Base-by-base conservation (phyloP, 768 basidiomycete species). In the Rubroboletus pulcherrimus region DNA sequence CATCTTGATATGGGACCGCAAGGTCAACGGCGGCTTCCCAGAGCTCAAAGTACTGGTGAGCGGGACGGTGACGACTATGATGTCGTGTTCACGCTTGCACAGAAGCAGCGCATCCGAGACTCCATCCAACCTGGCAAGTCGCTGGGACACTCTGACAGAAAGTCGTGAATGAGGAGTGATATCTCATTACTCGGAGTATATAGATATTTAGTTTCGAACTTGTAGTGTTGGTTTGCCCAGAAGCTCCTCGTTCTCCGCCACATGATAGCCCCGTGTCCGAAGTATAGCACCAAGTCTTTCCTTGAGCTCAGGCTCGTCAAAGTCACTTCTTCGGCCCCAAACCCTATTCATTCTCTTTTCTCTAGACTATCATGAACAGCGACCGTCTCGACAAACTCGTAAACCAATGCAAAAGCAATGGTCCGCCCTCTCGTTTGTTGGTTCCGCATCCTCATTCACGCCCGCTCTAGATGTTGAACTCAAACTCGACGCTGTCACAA, bases 21-120 rank as follows among this genome's bases (percentile, higher is more conserved):
- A 98, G 66, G 73, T 83, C 24, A 90, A 95, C 68, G 91, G 91
- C 39, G 89, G 91, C 2, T 98, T 98, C 66, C 95, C 95, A 0
- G 95, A 97, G 73, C 75, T 93, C 58, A 95, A 93, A 71, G 76
- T 81, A 24, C 74, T 94, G 66, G 92, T 92, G 66, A 67, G 86
- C 74, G 17, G 31, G 17, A 43, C 24, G 24, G 39, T 41, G 48
- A 43, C 46, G 38, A 33, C 30, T 52, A 24, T 47, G 53, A 35
- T 44, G 38, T 55, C 48, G 42, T 57, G 54, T 26, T 55, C 37
- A 55, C 21, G 34, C 34, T 42, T 47, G 17, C 45, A 37, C 71
- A 96, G 89, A 98, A 98, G 73, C 95, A 96, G 67, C 81, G 88
- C 47, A 83, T 97, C 60, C 81, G 95, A 37, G 91, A 97, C 72